These are phyloP conservation scores for Paraurostyla sp. DNA, from an alignment of 73 alveolate species.

Conservation along the genomic window DNA sequence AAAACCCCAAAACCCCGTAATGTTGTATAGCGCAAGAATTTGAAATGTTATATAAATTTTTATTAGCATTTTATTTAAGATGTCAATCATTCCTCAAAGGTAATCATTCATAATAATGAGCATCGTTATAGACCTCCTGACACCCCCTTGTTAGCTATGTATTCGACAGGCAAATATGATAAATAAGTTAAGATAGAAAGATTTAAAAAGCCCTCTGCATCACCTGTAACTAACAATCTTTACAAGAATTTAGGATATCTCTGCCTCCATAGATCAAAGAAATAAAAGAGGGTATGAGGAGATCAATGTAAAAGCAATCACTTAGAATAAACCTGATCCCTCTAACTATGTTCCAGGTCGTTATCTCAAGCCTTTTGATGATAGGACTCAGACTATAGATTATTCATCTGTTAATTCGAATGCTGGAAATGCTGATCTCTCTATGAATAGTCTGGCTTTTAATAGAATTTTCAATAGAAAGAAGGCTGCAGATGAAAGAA, in stretches of 20 bases:
- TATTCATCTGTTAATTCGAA: constrained; percentile 17
- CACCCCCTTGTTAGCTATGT: constrained; percentile 54
- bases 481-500: constrained; percentile 12
- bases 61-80: constrained; percentile 1
- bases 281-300: constrained; percentile 3
- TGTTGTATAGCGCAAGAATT: too few species aligned
- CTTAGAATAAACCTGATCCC: neutral
- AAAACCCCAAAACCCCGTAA: too few species aligned
- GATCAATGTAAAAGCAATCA: constrained; percentile 11
- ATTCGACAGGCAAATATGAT: constrained; percentile 58
- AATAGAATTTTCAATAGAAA: constrained; percentile 21
- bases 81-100: constrained; percentile 72
- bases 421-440: neutral
- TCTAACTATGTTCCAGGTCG: neutral
- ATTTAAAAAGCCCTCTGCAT: constrained; percentile 49
- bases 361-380: constrained; percentile 47
- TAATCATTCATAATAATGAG: neutral
- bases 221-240: neutral
- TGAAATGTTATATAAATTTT: too few species aligned
- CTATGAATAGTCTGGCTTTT: neutral
- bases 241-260: neutral
- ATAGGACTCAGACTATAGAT: neutral
- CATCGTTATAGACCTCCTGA: constrained; percentile 49
- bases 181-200: neutral
- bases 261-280: neutral